A percentile compares a stretch with the other conserved stretches of the same genome.
Conservation (phyloP, 2,329 filamentous ascomycete genomes). For the Colletotrichum filicis region DNA sequence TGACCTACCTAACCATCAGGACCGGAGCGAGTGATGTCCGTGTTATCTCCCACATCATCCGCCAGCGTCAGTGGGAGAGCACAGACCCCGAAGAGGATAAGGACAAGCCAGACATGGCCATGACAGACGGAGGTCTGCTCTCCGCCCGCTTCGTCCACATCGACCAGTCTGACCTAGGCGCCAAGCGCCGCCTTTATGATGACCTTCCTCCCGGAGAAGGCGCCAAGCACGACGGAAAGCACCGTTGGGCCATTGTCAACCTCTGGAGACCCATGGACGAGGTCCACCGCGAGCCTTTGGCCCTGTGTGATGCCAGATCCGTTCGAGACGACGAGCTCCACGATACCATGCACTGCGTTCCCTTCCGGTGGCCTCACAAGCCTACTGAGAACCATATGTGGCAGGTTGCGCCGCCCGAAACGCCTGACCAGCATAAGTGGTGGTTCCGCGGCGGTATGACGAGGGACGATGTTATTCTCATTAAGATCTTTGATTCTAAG, state of each 20-base stretch:
- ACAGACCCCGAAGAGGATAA: slow-evolving; percentile 3
- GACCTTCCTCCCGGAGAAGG: slow-evolving; percentile 13
- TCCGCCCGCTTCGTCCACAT: slow-evolving; percentile 55
- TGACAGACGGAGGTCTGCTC: background rate
- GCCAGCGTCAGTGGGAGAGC: slow-evolving; percentile 3
- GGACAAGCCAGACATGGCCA: slow-evolving; percentile 19
- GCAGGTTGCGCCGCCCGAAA: slow-evolving; percentile 44
- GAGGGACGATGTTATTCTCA: slow-evolving; percentile 64
- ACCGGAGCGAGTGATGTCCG: slow-evolving; percentile 1
- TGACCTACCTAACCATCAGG: background rate
- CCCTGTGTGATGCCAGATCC: slow-evolving; percentile 49
- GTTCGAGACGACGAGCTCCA: slow-evolving; percentile 50
- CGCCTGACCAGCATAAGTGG: slow-evolving; percentile 54
- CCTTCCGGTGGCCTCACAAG: slow-evolving; percentile 41
- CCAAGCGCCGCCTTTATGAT: slow-evolving; percentile 35
- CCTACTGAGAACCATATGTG: slow-evolving; percentile 46
- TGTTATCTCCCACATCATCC: slow-evolving; percentile 18
- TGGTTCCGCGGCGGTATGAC: slow-evolving; percentile 62
- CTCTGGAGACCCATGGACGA: slow-evolving; percentile 60
- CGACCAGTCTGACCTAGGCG: slow-evolving; percentile 63
- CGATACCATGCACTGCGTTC: slow-evolving; percentile 23
- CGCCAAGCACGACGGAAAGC: slow-evolving; percentile 18
- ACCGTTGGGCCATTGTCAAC: slow-evolving; percentile 38
- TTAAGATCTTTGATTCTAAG: slow-evolving; percentile 71
- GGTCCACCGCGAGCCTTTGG: slow-evolving; percentile 54